These are phyloP conservation scores for Scedosporium apiospermum DNA, from an alignment of 2,329 filamentous ascomycete species.

Conservation along the genomic window DNA sequence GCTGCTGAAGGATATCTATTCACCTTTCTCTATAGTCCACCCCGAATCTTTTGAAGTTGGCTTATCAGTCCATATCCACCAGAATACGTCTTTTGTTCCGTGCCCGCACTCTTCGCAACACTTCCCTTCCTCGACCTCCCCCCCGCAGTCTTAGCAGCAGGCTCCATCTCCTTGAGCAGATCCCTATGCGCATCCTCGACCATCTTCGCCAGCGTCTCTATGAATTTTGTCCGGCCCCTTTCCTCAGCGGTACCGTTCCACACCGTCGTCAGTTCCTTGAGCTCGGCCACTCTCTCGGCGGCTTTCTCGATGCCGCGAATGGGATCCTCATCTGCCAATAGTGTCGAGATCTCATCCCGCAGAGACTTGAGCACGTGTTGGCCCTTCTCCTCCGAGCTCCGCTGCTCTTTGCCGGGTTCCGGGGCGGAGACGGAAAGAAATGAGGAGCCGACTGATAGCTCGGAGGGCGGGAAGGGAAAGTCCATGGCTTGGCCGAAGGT, in stretches of 20 bases:
- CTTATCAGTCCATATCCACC: constrained; percentile 52
- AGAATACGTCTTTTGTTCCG: constrained; percentile 32
- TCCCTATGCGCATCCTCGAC: constrained; percentile 65
- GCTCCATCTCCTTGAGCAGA: constrained; percentile 42
- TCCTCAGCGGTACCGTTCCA: constrained; percentile 98
- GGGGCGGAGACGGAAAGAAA: constrained; percentile 87
- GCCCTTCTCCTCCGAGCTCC: constrained; percentile 76
- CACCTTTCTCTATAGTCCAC: constrained; percentile 21
- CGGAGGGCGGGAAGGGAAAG: constrained; percentile 83
- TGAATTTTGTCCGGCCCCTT: constrained; percentile 69
- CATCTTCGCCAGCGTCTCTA: constrained; percentile 70
- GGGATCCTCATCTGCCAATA: constrained; percentile 52
- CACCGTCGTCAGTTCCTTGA: constrained; percentile 66
- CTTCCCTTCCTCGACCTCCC: constrained; percentile 24
- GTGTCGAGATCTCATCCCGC: constrained; percentile 58
- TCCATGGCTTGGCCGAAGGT: constrained; percentile 94
- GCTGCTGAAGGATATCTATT: not conserved
- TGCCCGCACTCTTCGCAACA: constrained; percentile 7
- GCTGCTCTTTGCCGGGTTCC: constrained; percentile 52
- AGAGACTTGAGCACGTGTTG: constrained; percentile 67
- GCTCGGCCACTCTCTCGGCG: constrained; percentile 60
- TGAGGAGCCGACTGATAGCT: constrained; percentile 72
- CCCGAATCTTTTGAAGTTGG: constrained; percentile 51
- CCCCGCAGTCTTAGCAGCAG: constrained; percentile 25
- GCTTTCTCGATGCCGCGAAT: constrained; percentile 66